phyloP scores from a whole-genome alignment of 139 green algal species.

The Tetradesmus obliquus region DNA sequence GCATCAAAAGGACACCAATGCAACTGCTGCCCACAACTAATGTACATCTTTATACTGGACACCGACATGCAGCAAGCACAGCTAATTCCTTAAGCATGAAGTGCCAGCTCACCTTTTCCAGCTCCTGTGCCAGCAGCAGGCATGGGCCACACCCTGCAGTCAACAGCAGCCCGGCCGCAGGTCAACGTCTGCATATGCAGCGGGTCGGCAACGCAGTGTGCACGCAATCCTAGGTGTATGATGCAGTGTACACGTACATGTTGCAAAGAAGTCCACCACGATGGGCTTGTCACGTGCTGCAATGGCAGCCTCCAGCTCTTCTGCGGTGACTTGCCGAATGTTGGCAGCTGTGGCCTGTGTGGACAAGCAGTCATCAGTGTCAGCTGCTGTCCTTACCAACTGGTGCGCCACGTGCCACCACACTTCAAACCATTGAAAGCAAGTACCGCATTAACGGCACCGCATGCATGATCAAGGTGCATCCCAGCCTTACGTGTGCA shows the following conservation, averaged over 20 bases:
- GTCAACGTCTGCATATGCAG: too few species aligned
- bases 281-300: constrained; percentile 74
- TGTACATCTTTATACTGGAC: background rate
- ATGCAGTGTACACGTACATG: constrained; percentile 62
- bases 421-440: background rate
- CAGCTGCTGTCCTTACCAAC: background rate
- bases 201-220: too few species aligned
- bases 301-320: constrained; percentile 89
- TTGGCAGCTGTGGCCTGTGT: constrained; percentile 21
- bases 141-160: constrained; percentile 77
- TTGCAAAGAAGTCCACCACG: constrained; percentile 97
- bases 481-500: constrained; percentile 1
- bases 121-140: constrained; percentile 82
- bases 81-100: background rate
- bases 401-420: background rate
- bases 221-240: too few species aligned
- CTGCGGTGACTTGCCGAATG: constrained; percentile 78
- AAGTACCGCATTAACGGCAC: background rate
- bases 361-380: background rate
- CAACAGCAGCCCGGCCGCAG: constrained; percentile 52
- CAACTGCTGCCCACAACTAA: too few species aligned
- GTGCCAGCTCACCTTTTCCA: constrained; percentile 73
- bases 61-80: background rate
- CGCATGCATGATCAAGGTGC: background rate
- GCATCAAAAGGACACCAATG: too few species aligned